phyloP scores from a whole-genome alignment of 2,329 filamentous ascomycete species.

The Tolypocladium pustulatum region DNA sequence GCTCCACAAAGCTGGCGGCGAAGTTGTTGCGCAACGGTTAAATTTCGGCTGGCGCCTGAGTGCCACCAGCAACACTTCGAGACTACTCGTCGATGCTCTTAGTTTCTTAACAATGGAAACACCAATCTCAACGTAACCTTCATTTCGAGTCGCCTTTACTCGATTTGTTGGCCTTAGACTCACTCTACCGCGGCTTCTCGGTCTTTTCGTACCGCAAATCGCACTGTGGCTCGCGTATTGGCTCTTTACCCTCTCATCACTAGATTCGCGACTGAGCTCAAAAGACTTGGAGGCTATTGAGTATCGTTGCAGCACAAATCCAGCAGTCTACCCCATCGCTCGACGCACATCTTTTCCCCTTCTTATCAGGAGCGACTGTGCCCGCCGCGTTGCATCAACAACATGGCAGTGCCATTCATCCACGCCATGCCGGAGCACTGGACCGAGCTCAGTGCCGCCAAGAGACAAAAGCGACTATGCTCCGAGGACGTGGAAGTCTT shows the following conservation, averaged over 20 bases:
- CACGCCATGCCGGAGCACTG: constrained; percentile 26
- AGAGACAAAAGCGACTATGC: constrained; percentile 23
- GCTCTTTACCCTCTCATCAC: neutral
- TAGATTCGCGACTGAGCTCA: neutral
- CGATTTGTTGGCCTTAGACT: too few species aligned
- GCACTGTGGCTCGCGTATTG: neutral
- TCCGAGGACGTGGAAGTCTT: constrained; percentile 30
- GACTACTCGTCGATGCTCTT: neutral
- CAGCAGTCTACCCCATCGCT: neutral
- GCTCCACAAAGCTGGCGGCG: neutral
- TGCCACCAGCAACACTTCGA: neutral
- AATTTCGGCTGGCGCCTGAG: neutral
- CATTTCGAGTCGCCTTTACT: neutral
- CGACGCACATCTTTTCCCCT: neutral
- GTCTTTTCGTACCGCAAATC: neutral
- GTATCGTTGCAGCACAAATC: neutral
- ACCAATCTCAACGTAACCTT: neutral
- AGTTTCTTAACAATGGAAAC: neutral
- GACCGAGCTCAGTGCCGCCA: constrained; percentile 24
- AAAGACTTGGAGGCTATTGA: neutral
- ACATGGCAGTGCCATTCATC: constrained; percentile 14
- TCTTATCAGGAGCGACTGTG: neutral
- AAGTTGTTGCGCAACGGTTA: neutral
- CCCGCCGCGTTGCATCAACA: neutral
- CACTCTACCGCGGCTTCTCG: neutral